Percentiles rank a stretch among this genome's conserved stretches.
Evolutionary conservation across 306 rosid species (phyloP).

Genomic region (Psophocarpus tetragonolobus): DNA sequence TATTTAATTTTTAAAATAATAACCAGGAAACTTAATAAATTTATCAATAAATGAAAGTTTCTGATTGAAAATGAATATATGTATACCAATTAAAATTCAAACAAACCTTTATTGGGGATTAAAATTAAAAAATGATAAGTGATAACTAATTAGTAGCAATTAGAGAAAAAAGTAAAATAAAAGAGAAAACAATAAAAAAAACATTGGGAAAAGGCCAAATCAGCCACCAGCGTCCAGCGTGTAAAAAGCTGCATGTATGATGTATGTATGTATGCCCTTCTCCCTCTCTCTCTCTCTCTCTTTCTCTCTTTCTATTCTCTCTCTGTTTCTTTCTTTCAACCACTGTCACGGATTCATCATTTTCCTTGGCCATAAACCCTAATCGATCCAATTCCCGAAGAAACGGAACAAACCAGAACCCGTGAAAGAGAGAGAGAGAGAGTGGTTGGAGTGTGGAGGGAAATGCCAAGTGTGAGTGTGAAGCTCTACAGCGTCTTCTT

Average conservation of each 20-base stretch:
- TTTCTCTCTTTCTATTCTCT: neutral
- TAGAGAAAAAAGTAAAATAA: neutral
- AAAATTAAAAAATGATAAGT: too few relatives aligned
- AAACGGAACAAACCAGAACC: too few relatives aligned
- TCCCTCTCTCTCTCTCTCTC: neutral
- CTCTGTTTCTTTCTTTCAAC: slow-evolving; percentile 33
- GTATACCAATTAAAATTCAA: too few relatives aligned
- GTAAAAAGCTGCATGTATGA: slow-evolving; percentile 31
- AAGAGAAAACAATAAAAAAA: neutral
- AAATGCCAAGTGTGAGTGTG: slow-evolving; percentile 97
- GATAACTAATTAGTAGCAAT: too few relatives aligned
- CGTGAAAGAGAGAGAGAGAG: neutral
- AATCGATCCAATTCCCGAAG: too few relatives aligned
- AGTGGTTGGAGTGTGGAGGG: slow-evolving; percentile 26
- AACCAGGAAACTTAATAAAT: too few relatives aligned
- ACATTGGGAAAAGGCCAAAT: neutral
- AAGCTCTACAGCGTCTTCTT: slow-evolving; percentile 98
- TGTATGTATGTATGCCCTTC: slow-evolving; percentile 2
- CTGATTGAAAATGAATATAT: too few relatives aligned
- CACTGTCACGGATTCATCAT: slow-evolving; percentile 30
- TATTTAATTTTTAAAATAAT: too few relatives aligned
- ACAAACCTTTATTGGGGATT: too few relatives aligned
- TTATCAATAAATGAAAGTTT: too few relatives aligned
- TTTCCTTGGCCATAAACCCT: slow-evolving; percentile 33
- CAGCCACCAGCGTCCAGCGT: neutral